Evolutionary conservation across 164 flowering plant species (phyloP).

Genomic region (Hamamelis virginiana): DNA sequence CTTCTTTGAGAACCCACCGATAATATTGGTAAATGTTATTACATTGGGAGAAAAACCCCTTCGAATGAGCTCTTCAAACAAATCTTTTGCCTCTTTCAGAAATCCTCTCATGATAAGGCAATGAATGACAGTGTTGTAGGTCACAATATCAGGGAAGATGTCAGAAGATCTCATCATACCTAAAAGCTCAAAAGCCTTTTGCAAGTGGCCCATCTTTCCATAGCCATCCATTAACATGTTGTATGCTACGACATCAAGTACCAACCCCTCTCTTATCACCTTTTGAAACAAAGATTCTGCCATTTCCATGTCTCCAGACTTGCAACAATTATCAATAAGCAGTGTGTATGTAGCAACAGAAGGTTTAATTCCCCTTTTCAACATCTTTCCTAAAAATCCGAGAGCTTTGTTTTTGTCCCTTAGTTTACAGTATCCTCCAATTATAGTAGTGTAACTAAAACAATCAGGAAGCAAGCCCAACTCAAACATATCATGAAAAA

Average conservation of each 20-base stretch:
- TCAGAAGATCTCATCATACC: constrained; percentile 31
- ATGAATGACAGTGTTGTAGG: constrained; percentile 46
- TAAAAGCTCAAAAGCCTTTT: constrained; percentile 42
- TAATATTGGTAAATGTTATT: constrained; percentile 38
- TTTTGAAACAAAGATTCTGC: constrained; percentile 36
- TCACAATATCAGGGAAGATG: constrained; percentile 37
- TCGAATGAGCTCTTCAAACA: constrained; percentile 40
- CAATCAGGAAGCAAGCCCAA: constrained; percentile 45
- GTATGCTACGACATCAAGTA: constrained; percentile 39
- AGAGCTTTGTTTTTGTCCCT: constrained; percentile 25
- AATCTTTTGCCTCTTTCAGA: constrained; percentile 30
- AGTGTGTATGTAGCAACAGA: constrained; percentile 40
- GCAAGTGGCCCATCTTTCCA: constrained; percentile 33
- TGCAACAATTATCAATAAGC: constrained; percentile 36
- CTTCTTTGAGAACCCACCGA: constrained; percentile 29
- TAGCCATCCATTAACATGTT: constrained; percentile 47
- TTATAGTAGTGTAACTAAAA: constrained; percentile 42
- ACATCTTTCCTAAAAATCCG: constrained; percentile 41
- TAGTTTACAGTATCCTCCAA: constrained; percentile 42
- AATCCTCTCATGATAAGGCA: constrained; percentile 41
- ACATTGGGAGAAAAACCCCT: constrained; percentile 43
- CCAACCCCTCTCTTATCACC: constrained; percentile 33
- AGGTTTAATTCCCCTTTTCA: constrained; percentile 41
- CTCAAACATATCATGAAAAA: constrained; percentile 42
- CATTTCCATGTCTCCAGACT: constrained; percentile 32